Percentiles rank a stretch among this genome's conserved stretches.
These are phyloP conservation scores for Aspergillus hancockii DNA, from an alignment of 495 filamentous ascomycete genomes.

Conservation along the genomic window DNA sequence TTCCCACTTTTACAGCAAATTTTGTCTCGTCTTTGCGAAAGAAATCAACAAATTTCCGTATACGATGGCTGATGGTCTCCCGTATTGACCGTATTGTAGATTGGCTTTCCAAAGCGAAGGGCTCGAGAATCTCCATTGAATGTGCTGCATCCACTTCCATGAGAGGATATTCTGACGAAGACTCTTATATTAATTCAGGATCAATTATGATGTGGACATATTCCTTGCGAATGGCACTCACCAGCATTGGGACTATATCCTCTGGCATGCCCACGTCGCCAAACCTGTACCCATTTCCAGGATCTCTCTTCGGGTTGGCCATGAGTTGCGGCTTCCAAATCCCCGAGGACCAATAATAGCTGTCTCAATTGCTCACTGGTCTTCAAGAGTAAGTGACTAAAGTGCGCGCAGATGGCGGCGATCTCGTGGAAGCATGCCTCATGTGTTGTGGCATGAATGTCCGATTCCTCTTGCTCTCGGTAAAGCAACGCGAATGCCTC, in stretches of 20 bases:
- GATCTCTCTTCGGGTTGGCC: conserved; percentile 56
- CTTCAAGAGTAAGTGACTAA: conserved; percentile 82
- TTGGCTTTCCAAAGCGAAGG: conserved; percentile 5
- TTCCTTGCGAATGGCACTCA: not conserved
- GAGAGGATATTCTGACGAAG: not conserved
- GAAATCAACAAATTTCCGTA: conserved; percentile 59
- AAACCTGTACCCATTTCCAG: conserved; percentile 88
- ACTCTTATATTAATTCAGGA: too few relatives aligned
- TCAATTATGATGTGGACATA: not conserved
- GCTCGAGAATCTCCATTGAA: not conserved
- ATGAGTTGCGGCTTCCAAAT: conserved; percentile 69
- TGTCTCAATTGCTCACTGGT: conserved; percentile 86
- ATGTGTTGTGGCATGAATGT: conserved; percentile 61
- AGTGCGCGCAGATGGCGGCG: conserved; percentile 91
- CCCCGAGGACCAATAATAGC: conserved; percentile 80
- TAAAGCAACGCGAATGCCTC: conserved; percentile 78
- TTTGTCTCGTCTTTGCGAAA: conserved; percentile 67
- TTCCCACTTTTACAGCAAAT: conserved; percentile 90
- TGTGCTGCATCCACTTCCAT: conserved; percentile 1
- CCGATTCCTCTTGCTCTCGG: conserved; percentile 67
- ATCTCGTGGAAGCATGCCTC: conserved; percentile 96
- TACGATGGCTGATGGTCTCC: conserved; percentile 43
- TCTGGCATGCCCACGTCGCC: conserved; percentile 46
- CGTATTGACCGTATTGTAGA: conserved; percentile 23
- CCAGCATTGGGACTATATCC: conserved; percentile 19